Evolutionary conservation across 192 early-diverging fungal species (phyloP).

Genomic region (Coemansia sp.): DNA sequence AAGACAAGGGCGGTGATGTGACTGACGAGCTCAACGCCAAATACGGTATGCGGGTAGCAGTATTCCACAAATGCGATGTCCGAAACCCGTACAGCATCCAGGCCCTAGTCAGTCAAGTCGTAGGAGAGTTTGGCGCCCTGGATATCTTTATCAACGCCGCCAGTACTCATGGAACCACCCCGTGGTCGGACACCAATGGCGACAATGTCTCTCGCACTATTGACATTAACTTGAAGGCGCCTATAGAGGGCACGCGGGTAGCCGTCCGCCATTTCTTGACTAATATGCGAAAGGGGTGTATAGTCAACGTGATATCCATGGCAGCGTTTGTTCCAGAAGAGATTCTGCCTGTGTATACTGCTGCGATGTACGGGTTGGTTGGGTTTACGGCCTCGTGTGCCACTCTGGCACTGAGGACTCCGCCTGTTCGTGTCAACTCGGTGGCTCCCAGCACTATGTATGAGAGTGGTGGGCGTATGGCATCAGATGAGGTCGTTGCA

Average conservation of each 20-base stretch:
- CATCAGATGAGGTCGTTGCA: slow-evolving; percentile 56
- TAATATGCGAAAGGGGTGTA: slow-evolving; percentile 58
- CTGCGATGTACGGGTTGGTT: slow-evolving; percentile 75
- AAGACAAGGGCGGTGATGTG: slow-evolving; percentile 46
- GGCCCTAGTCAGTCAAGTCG: slow-evolving; percentile 45
- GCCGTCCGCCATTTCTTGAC: slow-evolving; percentile 62
- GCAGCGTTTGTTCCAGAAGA: slow-evolving; percentile 63
- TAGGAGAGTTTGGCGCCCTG: slow-evolving; percentile 59
- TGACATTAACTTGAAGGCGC: slow-evolving; percentile 75
- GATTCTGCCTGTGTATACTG: slow-evolving; percentile 69
- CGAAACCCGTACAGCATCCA: slow-evolving; percentile 27
- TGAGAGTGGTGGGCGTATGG: slow-evolving; percentile 36
- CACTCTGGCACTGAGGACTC: slow-evolving; percentile 39
- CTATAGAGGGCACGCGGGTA: slow-evolving; percentile 72
- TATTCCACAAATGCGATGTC: slow-evolving; percentile 61
- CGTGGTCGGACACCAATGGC: slow-evolving; percentile 52
- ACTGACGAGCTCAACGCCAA: slow-evolving; percentile 43
- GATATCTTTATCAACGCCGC: slow-evolving; percentile 69
- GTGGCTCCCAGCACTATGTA: slow-evolving; percentile 62
- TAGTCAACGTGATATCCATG: slow-evolving; percentile 76
- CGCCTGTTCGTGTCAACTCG: slow-evolving; percentile 63
- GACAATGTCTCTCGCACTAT: slow-evolving; percentile 59
- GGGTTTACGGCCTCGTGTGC: slow-evolving; percentile 60
- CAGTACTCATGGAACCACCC: slow-evolving; percentile 52
- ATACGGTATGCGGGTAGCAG: slow-evolving; percentile 20